Evolutionary conservation across 2,329 filamentous ascomycete genomes (phyloP), one percentile per base, ranked within the genome.

Genomic region (Fusarium camptoceras): DNA sequence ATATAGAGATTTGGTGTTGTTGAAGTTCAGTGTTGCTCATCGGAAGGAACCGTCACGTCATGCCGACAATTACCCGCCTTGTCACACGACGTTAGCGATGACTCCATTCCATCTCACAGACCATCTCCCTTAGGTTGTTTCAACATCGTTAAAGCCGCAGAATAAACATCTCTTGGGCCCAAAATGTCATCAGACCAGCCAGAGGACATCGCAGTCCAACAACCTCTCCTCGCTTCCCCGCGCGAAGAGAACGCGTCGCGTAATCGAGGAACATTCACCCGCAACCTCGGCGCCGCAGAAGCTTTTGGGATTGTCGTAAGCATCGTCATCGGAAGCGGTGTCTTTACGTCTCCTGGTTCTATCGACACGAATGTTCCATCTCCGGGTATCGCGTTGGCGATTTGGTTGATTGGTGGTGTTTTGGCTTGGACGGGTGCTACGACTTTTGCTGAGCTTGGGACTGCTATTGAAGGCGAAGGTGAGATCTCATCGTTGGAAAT

Each of bases 341-440:
- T 91, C 20, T 91, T 91, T 70, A 89, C 89, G 0, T 90, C 88
- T 3, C 88, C 88, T 0, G 87, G 88, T 0, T 84, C 87, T 14
- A 88, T 91, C 62, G 88, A 90, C 72, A 85, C 85, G 18, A 89
- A 90, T 68, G 87, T 90, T 5, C 87, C 88, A 0, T 90, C 88
- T 0, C 88, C 88, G 0, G 88, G 86, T 11, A 80, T 81, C 2
- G 87, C 88, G 3, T 72, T 91, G 37, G 71, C 87, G 4, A 83
- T 90, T 10, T 91, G 89, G 89, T 80, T 89, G 2, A 78, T 90
- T 14, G 88, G 87, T 20, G 88, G 89, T 3, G 75, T 89, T 1
- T 79, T 91, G 24, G 88, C 88, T 1, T 91, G 88, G 89, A 88
- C 88, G 1, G 89, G 89, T 6, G 88, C 88, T 8, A 84, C 81